phyloP scores from a whole-genome alignment of 805 yeast genomes.

The Candida nemodendra region DNA sequence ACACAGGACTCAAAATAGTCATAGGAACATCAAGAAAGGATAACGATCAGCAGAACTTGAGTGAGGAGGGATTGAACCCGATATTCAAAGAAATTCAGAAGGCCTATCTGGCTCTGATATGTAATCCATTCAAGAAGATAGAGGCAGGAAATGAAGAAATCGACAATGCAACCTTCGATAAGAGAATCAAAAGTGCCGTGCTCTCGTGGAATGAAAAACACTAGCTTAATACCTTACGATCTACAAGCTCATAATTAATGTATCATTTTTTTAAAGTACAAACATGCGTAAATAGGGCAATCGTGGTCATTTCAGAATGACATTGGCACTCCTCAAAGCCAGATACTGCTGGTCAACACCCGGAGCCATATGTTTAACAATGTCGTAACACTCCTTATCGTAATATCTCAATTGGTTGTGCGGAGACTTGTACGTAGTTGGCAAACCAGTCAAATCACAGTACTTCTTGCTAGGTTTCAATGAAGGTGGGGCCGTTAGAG shows the following conservation, averaged over 20 bases:
- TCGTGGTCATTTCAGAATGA: slow-evolving; percentile 62
- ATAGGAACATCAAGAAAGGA: slow-evolving; percentile 48
- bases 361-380: slow-evolving; percentile 76
- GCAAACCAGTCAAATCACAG: slow-evolving; percentile 92
- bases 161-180: slow-evolving; percentile 31
- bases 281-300: slow-evolving; percentile 2
- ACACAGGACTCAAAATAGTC: slow-evolving; percentile 64
- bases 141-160: slow-evolving; percentile 32
- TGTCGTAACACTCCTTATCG: slow-evolving; percentile 78
- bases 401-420: slow-evolving; percentile 73
- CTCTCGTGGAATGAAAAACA: slow-evolving; percentile 22
- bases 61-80: slow-evolving; percentile 18
- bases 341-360: slow-evolving; percentile 93
- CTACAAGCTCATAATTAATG: no score
- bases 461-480: slow-evolving; percentile 76
- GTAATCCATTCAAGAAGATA: slow-evolving; percentile 59
- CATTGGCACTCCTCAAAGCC: slow-evolving; percentile 84
- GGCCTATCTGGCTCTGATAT: slow-evolving; percentile 52
- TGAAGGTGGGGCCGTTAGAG: slow-evolving; percentile 84
- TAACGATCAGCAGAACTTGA: slow-evolving; percentile 19
- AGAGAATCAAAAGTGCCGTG: slow-evolving; percentile 25
- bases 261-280: background rate
- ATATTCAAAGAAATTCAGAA: slow-evolving; percentile 47
- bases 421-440: slow-evolving; percentile 73
- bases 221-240: slow-evolving; percentile 1